Conservation (phyloP, 768 basidiomycete species). For the Sutorius australiensis region DNA sequence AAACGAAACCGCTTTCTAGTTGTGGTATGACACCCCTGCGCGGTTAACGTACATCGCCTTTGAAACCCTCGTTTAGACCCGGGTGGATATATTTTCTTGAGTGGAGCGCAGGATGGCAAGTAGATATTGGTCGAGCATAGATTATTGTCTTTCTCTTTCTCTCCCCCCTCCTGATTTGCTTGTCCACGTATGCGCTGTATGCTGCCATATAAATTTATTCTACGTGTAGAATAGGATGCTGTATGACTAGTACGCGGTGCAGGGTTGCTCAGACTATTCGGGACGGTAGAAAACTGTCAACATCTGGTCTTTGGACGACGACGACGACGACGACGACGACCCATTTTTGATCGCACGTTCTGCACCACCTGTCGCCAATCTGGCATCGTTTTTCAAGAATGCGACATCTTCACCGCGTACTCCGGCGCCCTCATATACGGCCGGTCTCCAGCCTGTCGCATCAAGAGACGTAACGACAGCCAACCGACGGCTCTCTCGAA, state of each 20-base stretch:
- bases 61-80: constrained; percentile 5
- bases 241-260: constrained; percentile 21
- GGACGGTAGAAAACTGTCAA: too few species aligned
- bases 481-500: constrained; percentile 60
- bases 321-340: constrained; percentile 14
- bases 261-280: constrained; percentile 17
- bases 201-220: constrained; percentile 33
- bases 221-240: constrained; percentile 27
- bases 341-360: neutral
- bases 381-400: constrained; percentile 66
- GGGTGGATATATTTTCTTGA: constrained; percentile 33
- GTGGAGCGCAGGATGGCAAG: constrained; percentile 31
- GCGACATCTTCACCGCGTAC: constrained; percentile 44
- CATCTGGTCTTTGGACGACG: neutral
- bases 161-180: constrained; percentile 9
- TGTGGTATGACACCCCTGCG: constrained; percentile 2
- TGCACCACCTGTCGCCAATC: constrained; percentile 36
- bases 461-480: constrained; percentile 43
- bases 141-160: constrained; percentile 29
- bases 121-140: constrained; percentile 30
- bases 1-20: constrained; percentile 17
- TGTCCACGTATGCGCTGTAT: constrained; percentile 20
- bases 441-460: constrained; percentile 54
- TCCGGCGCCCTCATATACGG: constrained; percentile 44
- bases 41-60: constrained; percentile 13